These are phyloP conservation scores for Chlamydomonas incerta DNA, from an alignment of 139 green algal genomes.

Conservation along the genomic window DNA sequence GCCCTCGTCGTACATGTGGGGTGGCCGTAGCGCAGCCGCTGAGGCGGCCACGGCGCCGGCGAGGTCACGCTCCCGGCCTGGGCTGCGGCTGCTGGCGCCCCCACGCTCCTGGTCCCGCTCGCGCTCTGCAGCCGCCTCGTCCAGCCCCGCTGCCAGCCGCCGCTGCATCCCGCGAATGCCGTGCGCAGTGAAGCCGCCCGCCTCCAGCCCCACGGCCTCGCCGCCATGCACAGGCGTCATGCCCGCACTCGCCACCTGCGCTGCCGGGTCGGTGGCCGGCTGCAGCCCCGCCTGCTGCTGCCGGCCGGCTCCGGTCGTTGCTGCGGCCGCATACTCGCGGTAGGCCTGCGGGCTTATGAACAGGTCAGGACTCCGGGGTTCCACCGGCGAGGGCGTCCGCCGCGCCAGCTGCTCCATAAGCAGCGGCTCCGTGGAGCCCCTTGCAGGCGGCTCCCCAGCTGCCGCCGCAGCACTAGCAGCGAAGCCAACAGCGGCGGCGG, in stretches of 20 bases:
- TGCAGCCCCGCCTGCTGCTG: no score
- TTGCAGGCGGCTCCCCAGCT: no score
- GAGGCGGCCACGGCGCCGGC: no score
- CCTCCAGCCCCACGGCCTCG: not conserved
- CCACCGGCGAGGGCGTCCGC: not conserved
- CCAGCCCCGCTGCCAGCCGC: not conserved
- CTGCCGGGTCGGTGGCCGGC: not conserved
- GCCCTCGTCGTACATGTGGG: not conserved
- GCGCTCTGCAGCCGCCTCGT: not conserved
- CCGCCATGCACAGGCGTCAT: no score
- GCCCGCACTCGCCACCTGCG: no score
- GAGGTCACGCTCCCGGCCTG: no score
- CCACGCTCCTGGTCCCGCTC: no score
- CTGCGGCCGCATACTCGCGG: not conserved
- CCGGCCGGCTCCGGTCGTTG: not conserved
- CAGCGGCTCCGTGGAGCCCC: not conserved
- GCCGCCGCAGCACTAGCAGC: no score
- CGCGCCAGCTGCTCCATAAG: not conserved
- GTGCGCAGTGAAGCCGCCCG: not conserved
- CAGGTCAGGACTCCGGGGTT: constrained; percentile 1
- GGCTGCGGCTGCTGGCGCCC: no score
- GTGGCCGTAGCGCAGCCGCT: not conserved
- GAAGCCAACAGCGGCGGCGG: no score
- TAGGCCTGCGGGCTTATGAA: constrained; percentile 41
- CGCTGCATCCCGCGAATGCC: not conserved